Evolutionary conservation across 1,139 yeast genomes (phyloP).

Genomic region (Hemisphaericaspora xylanilytica): DNA sequence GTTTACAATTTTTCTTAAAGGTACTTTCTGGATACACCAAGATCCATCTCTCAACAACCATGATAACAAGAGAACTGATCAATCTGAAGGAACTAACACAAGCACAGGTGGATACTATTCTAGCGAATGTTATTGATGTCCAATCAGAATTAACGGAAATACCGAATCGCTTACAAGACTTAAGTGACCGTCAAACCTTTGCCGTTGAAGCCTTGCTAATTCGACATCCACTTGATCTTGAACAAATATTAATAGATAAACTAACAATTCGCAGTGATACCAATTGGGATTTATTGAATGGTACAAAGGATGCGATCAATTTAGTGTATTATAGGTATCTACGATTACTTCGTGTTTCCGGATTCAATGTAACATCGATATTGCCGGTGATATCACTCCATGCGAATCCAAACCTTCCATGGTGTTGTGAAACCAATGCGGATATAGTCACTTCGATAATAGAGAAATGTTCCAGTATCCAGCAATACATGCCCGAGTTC

Average conservation of each 20-base stretch:
- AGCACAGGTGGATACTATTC: neutral
- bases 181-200: neutral
- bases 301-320: neutral
- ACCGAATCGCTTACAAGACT: neutral
- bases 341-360: constrained; percentile 1
- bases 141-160: neutral
- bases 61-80: neutral
- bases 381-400: constrained; percentile 18
- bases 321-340: constrained; percentile 2
- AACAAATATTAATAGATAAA: neutral
- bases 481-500: constrained; percentile 7
- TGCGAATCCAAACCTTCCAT: constrained; percentile 30
- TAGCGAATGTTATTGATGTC: neutral
- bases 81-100: constrained; percentile 1
- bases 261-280: neutral
- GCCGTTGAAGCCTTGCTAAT: neutral
- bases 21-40: too few relatives aligned
- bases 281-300: neutral
- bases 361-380: constrained; percentile 1
- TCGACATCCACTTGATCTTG: neutral
- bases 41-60: neutral
- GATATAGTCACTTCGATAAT: constrained; percentile 14
- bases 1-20: too few relatives aligned
- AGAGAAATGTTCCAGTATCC: constrained; percentile 1
- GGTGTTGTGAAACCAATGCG: constrained; percentile 23